Base-by-base conservation (phyloP, 805 yeast species). In the Saccharomyces kudriavzevii region DNA sequence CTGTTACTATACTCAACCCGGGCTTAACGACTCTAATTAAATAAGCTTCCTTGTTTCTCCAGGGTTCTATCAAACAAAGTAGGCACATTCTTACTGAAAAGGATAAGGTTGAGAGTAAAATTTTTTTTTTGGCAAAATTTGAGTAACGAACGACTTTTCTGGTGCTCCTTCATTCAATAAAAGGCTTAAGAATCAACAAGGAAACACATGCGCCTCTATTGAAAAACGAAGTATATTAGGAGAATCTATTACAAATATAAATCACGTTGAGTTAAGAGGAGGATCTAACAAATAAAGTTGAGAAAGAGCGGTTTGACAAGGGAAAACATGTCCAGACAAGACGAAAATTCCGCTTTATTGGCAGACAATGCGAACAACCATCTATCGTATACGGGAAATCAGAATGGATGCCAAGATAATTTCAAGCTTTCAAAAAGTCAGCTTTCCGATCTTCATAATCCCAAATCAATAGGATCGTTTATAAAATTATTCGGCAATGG, bases 401-500 rank as follows among this genome's bases (percentile, higher is more conserved):
- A 35, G 43, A 6, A 35, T 9, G 43, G 43, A n/a, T 22, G 4
- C 43, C 22, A 35, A 17, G 43, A 35, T 20, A 52, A 45, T 24
- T 59, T 58, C 48, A 50, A 50, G 29, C 49, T 60, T 20, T 52
- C 59, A 14, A 53, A 58, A 11, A 58, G 60, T 35, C 60, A 65
- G 49, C 57, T 69, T 13, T 45, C 67, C 0, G 56, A 57, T 20
- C 50, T 70, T n/a, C 70, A 70, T 48, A 67, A 64, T 50, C 71
- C 71, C 8, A 70, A 70, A 52, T 67, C 71, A 3, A 47, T 70
- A 17, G 54, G 50, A 6, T 57, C 57, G 13, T 67, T 65, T 27
- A 59, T 55, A 9, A 49, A 58, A 40, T 14, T 62, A 5, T 70
- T 68, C 50, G 53, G 62, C n/a, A 47, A 58, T 31, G 57, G 61